These are phyloP conservation scores for Lodderomyces margitis DNA, from an alignment of 1,139 yeast species.

Conservation along the genomic window DNA sequence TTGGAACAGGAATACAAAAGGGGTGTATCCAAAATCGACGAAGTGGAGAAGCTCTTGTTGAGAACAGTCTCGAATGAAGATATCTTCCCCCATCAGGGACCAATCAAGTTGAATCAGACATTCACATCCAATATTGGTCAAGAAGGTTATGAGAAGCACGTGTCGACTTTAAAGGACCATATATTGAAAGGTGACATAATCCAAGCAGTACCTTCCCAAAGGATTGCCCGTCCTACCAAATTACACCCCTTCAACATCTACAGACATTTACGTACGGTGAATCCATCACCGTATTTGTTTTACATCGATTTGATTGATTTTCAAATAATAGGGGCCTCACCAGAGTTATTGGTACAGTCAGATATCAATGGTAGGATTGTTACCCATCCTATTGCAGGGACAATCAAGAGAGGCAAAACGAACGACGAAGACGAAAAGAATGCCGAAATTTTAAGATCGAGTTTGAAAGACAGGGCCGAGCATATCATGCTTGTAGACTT, in stretches of 20 bases:
- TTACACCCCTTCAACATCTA: conserved; percentile 95
- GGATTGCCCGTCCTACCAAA: conserved; percentile 92
- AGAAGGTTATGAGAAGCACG: conserved; percentile 87
- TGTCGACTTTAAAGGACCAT: conserved; percentile 69
- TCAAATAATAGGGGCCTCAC: conserved; percentile 96
- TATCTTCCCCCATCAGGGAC: conserved; percentile 57
- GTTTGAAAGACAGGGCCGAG: conserved; percentile 92
- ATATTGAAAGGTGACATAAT: conserved; percentile 89
- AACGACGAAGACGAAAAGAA: conserved; percentile 85
- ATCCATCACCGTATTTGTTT: conserved; percentile 95
- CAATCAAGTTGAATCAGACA: conserved; percentile 60
- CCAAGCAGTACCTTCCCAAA: conserved; percentile 97
- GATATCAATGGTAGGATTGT: conserved; percentile 71
- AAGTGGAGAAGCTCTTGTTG: conserved; percentile 52
- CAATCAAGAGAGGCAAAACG: conserved; percentile 86
- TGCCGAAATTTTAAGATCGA: conserved; percentile 71
- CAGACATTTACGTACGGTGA: conserved; percentile 89
- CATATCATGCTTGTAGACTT: conserved; percentile 97
- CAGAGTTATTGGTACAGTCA: conserved; percentile 84
- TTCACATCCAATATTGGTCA: conserved; percentile 90
- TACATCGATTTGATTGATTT: conserved; percentile 89
- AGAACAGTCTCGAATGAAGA: conserved; percentile 33
- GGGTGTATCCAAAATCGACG: conserved; percentile 57
- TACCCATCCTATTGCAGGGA: conserved; percentile 98
- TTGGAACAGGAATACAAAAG: conserved; percentile 50